phyloP scores from a whole-genome alignment of 805 yeast species.

The Kregervanrija delftensis region DNA sequence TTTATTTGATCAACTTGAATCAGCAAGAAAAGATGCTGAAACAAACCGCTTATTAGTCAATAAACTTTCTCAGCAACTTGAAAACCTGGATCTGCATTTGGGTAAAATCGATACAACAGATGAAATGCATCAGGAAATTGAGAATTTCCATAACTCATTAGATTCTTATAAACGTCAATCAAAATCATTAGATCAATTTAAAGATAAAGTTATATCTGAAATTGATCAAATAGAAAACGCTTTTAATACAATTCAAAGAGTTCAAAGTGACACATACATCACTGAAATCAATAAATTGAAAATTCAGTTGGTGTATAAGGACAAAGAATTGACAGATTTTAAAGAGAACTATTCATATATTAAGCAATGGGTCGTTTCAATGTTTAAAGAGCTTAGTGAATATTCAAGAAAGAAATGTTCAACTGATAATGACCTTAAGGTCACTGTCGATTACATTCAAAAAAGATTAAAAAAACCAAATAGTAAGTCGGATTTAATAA shows the following conservation, averaged over 20 bases:
- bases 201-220: too few relatives aligned
- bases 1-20: too few relatives aligned
- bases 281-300: background rate
- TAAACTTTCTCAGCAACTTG: too few relatives aligned
- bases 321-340: background rate
- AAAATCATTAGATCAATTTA: too few relatives aligned
- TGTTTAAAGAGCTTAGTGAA: slow-evolving; percentile 6
- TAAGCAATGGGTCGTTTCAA: slow-evolving; percentile 4
- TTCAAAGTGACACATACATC: slow-evolving; percentile 4
- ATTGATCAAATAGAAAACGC: slow-evolving; percentile 1
- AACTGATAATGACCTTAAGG: background rate
- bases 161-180: too few relatives aligned
- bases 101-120: too few relatives aligned
- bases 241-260: slow-evolving; percentile 3
- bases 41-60: too few relatives aligned
- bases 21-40: too few relatives aligned
- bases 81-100: too few relatives aligned
- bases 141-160: too few relatives aligned
- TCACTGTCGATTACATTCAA: slow-evolving; percentile 1
- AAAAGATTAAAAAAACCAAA: slow-evolving; percentile 1
- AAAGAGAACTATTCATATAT: slow-evolving; percentile 1
- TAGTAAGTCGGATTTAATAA: slow-evolving; percentile 2
- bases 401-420: slow-evolving; percentile 1
- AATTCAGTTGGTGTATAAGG: background rate
- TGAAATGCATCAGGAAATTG: too few relatives aligned